Percentiles rank a stretch among this genome's conserved stretches.
These are phyloP conservation scores for Dentipellis fragilis DNA, from an alignment of 768 basidiomycete species.

Conservation along the genomic window DNA sequence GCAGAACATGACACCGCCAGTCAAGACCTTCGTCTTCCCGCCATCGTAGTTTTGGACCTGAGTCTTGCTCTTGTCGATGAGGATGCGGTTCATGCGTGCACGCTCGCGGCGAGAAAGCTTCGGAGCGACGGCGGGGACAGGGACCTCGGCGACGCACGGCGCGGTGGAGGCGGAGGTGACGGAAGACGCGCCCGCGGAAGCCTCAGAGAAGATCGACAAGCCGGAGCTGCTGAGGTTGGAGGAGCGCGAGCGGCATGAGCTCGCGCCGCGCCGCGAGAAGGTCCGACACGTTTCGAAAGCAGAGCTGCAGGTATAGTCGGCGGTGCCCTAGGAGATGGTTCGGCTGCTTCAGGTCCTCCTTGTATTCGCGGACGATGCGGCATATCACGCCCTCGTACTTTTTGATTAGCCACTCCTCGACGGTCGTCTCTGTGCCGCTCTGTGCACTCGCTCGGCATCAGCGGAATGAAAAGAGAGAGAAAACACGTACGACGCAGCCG, in stretches of 20 bases:
- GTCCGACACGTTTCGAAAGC: conserved; percentile 90
- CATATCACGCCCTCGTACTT: conserved; percentile 82
- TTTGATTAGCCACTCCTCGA: conserved; percentile 95
- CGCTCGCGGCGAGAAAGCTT: conserved; percentile 62
- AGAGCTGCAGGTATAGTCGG: conserved; percentile 78
- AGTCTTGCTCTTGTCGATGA: conserved; percentile 62
- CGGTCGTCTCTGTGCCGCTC: conserved; percentile 77
- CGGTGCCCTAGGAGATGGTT: conserved; percentile 96
- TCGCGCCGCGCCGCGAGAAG: conserved; percentile 83
- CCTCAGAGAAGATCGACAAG: conserved; percentile 66
- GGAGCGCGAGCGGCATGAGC: conserved; percentile 77
- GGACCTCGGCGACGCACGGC: conserved; percentile 14
- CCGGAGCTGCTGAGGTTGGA: conserved; percentile 65
- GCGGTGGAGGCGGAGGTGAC: conserved; percentile 34
- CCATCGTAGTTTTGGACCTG: conserved; percentile 82
- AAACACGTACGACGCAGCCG: conserved; percentile 68
- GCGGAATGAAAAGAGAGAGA: neutral
- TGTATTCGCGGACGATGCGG: conserved; percentile 70
- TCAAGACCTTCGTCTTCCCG: conserved; percentile 81
- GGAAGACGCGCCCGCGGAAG: conserved; percentile 21
- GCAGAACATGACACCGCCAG: conserved; percentile 84
- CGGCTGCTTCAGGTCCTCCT: conserved; percentile 91
- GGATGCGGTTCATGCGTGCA: conserved; percentile 59
- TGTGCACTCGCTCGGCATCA: conserved; percentile 18
- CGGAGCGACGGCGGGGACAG: conserved; percentile 22